Evolutionary conservation across 2,329 filamentous ascomycete species (phyloP), one percentile per base, ranked within the genome.

Genomic region (Trichoderma hamatum): DNA sequence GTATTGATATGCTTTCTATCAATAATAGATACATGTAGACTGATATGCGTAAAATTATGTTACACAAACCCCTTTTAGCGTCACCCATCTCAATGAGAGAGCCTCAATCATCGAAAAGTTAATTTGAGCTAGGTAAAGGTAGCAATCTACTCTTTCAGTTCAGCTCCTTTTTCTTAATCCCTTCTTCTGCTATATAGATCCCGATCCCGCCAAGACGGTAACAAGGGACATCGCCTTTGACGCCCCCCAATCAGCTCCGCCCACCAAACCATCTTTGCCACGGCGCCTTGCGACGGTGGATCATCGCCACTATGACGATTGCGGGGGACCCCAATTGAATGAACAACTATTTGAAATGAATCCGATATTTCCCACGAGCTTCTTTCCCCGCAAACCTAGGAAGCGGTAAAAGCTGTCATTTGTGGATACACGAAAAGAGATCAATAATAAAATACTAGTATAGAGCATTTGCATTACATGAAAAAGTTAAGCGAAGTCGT

Each of bases 271-370:
- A 32, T 51, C 54, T 56, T 58, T 14, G 52, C 63, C 52, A 34
- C 51, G 28, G 26, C 26, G 16, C 49, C 24, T 26, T 30, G 24
- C 28, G 28, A 51, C 54, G n/a, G 36, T 28, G 34, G 56, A 67
- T 32, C 54, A 67, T 67, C 64, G 54, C 64, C 54, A 32, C 64
- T 6, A 59, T 67, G 54, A 67, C 64, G 64, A 36, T n/a, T 19
- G 52, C 26, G 54, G 28, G 46, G 19, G n/a, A 58, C n/a, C 9
- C 24, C 51, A 64, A 52, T 19, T 55, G 32, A 43, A 16, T 9
- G 32, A 43, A 16, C 3, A 16, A 24, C 34, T 28, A 55, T 55
- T 30, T 10, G 16, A 43, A 30, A 19, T 2, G 39, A 58, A 32
- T 32, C 52, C 62, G 36, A 24, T n/a, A 56, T 43, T 30, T 43